Conservation (phyloP, 768 basidiomycete genomes). For the Rhizopogon vinicolor region DNA sequence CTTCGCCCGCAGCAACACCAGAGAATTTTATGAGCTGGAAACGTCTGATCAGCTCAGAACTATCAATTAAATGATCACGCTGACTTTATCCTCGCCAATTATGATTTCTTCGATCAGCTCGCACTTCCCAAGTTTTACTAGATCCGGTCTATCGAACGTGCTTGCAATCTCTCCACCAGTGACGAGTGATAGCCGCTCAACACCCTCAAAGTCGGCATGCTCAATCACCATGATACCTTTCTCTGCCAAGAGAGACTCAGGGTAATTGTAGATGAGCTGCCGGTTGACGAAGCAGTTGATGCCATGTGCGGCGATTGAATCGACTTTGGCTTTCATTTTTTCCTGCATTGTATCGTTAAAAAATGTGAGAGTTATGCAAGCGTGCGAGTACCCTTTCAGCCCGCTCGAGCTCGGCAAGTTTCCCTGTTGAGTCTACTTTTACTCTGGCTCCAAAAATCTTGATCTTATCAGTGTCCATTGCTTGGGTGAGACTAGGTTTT, state of each 20-base stretch:
- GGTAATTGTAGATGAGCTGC: constrained; percentile 99
- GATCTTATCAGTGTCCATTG: constrained; percentile 99
- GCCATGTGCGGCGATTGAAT: constrained; percentile 88
- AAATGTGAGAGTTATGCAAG: not conserved
- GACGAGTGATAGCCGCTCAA: constrained; percentile 91
- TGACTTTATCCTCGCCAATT: constrained; percentile 97
- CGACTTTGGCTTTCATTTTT: constrained; percentile 99
- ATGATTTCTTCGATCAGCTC: constrained; percentile 98
- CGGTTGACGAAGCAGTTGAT: constrained; percentile 98
- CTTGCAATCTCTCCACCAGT: constrained; percentile 97
- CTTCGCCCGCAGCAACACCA: constrained; percentile 95
- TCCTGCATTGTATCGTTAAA: constrained; percentile 48
- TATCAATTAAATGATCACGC: constrained; percentile 5
- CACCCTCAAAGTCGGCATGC: constrained; percentile 98
- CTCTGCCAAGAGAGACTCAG: constrained; percentile 92
- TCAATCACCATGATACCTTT: constrained; percentile 95
- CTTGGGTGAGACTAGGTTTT: constrained; percentile 33
- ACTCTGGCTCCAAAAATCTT: constrained; percentile 97
- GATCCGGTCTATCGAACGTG: constrained; percentile 90
- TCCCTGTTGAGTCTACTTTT: constrained; percentile 93
- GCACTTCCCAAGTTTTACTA: constrained; percentile 89
- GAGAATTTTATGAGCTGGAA: constrained; percentile 96
- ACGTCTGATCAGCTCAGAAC: not conserved
- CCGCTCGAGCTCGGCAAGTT: constrained; percentile 95
- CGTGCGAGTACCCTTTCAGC: constrained; percentile 69